Base-by-base conservation (phyloP, 192 early-diverging fungal genomes). In the Rhizophagus sp. region DNA sequence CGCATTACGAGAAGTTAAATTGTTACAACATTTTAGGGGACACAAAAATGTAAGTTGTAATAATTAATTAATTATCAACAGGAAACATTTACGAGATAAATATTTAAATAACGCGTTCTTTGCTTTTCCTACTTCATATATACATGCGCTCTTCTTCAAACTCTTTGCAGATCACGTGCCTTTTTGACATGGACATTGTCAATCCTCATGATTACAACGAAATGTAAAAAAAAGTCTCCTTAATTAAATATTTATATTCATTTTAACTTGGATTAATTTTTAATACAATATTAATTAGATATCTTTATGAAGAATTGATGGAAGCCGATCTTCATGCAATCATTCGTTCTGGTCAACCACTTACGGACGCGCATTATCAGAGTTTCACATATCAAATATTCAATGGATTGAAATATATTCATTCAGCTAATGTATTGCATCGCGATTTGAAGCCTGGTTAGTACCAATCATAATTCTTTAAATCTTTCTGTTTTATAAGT, bases 301-400 rank as follows among this genome's bases (percentile, higher is more conserved):
- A 92, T 82, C 83, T 92, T 49, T 85, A 88, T 69, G 86, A 89
- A 79, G 96, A 95, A 82, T 86, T 96, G 44, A 91, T 97, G 92
- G 96, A 97, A 80, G 94, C 94, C 11, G 96, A 97, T 82, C 82
- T 97, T 75, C 94, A 97, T 84, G 93, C 94, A 62, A 94, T 97
- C 83, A 95, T 97, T 84, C 91, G 93, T 80, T 92, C 93, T 27
- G 88, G 69, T 61, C 95, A 96, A 83, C 84, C 88, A 10, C 81
- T 97, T 66, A 91, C 92, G n/a, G 94, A 97, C 80, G 94, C 91
- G 57, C 95, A 96, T 84, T 95, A 89, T 80, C 96, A 97, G 84
- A 95, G 94, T 86, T 97, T 97, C 82, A 83, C 94, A 75, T 97
- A 97, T 86, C 96, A 97, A 83, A 91, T 95, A 24, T 89, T 93